phyloP scores from a whole-genome alignment of 225 moss, liverwort and hornwort species.

The Physcomitrellopsis africana region DNA sequence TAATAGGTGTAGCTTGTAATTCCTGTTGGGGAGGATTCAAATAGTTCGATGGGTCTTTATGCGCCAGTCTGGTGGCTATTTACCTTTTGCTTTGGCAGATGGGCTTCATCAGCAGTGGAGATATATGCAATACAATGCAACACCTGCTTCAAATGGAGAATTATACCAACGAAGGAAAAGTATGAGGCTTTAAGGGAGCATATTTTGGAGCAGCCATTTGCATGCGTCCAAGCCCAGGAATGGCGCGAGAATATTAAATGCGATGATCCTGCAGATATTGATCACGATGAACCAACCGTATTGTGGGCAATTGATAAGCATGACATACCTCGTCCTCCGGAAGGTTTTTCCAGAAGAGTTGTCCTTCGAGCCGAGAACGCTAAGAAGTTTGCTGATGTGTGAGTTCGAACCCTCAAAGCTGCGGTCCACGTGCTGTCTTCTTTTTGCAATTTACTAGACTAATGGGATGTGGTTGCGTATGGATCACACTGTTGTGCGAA shows the following conservation, averaged over 20 bases:
- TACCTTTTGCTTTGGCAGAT: conserved; percentile 43
- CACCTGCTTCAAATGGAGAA: conserved; percentile 77
- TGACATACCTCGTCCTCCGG: conserved; percentile 70
- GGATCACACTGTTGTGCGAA: background rate
- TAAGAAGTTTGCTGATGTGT: conserved; percentile 80
- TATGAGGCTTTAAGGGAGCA: conserved; percentile 74
- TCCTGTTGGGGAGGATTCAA: background rate
- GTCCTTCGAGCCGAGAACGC: conserved; percentile 69
- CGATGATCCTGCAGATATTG: conserved; percentile 58
- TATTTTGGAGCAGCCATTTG: conserved; percentile 64
- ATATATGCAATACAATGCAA: conserved; percentile 76
- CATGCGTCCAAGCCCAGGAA: conserved; percentile 53
- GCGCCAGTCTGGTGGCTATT: conserved; percentile 18
- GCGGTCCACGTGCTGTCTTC: background rate
- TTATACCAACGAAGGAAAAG: conserved; percentile 66
- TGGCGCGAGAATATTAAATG: conserved; percentile 62
- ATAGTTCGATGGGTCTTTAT: conserved; percentile 8
- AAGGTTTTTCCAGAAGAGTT: conserved; percentile 72
- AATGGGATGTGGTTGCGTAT: conserved; percentile 1
- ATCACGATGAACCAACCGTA: conserved; percentile 54
- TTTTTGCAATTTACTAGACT: background rate
- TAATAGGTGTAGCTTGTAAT: background rate
- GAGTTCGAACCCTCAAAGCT: conserved; percentile 15
- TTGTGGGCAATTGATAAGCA: conserved; percentile 89
- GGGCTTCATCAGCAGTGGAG: conserved; percentile 60